Evolutionary conservation across 305 asterid species (phyloP).

Genomic region (Lippia alba): DNA sequence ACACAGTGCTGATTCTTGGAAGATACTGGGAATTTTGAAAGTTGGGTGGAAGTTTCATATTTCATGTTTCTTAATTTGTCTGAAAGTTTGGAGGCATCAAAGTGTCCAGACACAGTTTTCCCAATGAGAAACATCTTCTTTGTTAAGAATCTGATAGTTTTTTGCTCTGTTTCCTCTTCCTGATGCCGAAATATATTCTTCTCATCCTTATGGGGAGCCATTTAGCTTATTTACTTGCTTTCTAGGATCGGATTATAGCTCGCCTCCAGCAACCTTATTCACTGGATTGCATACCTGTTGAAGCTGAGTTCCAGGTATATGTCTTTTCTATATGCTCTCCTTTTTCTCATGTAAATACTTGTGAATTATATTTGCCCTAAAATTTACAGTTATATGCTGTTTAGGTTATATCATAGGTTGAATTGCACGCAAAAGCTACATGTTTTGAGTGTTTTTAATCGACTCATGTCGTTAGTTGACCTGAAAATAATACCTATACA

Average conservation of each 20-base stretch:
- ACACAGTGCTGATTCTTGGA: not conserved
- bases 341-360: not conserved
- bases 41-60: not conserved
- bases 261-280: constrained; percentile 98
- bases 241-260: constrained; percentile 90
- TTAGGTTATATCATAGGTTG: constrained; percentile 5
- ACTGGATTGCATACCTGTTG: constrained; percentile 95
- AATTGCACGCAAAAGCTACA: not conserved
- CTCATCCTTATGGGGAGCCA: constrained; percentile 2
- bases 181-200: not conserved
- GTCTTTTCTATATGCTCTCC: constrained; percentile 19
- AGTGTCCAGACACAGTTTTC: not conserved
- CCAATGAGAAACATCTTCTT: not conserved
- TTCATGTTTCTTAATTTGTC: not conserved
- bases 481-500: not conserved
- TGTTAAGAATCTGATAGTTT: not conserved
- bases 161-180: constrained; percentile 17
- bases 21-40: too few relatives aligned
- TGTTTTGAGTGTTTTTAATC: not conserved
- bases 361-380: constrained; percentile 8
- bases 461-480: not conserved
- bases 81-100: not conserved
- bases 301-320: constrained; percentile 93
- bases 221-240: constrained; percentile 21
- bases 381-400: constrained; percentile 8